phyloP scores from a whole-genome alignment of 345 rosid genomes.

The Bretschneidera sinensis region DNA sequence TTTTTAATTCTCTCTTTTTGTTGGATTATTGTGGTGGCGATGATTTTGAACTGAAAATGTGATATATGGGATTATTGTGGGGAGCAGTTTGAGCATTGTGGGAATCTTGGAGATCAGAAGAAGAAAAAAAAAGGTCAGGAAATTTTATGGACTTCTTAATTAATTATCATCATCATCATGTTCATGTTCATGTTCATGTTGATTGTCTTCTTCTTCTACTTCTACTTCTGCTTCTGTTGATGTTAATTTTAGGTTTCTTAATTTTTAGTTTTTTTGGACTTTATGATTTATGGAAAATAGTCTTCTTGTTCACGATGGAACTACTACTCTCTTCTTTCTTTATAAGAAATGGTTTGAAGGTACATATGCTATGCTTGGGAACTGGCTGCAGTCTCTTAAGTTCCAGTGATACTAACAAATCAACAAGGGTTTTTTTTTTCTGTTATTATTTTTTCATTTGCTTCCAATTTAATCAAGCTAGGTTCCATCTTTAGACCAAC shows the following conservation, averaged over 20 bases:
- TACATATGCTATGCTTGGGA: not conserved
- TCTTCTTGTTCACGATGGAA: not conserved
- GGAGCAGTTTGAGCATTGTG: constrained; percentile 7
- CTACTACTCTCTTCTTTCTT: not conserved
- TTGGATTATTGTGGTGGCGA: constrained; percentile 2
- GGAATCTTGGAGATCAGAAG: constrained; percentile 9
- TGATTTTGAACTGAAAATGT: no score
- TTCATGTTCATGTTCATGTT: not conserved
- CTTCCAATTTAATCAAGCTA: not conserved
- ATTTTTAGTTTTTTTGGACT: not conserved
- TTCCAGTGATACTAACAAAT: constrained; percentile 6
- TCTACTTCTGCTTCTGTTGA: constrained; percentile 15
- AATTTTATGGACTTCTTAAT: constrained; percentile 14
- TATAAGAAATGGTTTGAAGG: not conserved
- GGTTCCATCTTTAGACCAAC: not conserved
- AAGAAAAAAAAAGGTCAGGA: constrained; percentile 23
- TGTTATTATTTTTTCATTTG: not conserved
- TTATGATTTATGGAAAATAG: not conserved
- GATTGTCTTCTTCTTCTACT: not conserved
- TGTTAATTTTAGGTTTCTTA: constrained; percentile 20
- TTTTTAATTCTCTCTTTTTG: not conserved
- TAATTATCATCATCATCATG: not conserved
- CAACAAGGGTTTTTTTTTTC: constrained; percentile 9
- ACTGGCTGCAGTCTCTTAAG: no score
- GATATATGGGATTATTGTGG: not conserved